These are phyloP conservation scores for Hemisphaericaspora subhashii DNA, from an alignment of 1,139 yeast species.

Conservation along the genomic window DNA sequence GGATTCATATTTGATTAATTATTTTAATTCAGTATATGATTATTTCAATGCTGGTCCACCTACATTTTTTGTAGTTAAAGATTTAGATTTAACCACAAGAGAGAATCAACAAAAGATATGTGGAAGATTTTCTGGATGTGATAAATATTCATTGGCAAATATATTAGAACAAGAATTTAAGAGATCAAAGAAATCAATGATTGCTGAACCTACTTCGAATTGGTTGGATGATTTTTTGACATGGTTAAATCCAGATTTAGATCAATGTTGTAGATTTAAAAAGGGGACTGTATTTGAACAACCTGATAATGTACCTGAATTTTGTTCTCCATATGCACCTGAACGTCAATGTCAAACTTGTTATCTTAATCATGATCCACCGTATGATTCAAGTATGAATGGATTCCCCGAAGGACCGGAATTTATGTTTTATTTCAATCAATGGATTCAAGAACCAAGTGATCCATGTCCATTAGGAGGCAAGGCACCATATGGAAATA, in stretches of 20 bases:
- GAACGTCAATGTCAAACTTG: slow-evolving; percentile 75
- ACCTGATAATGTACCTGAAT: slow-evolving; percentile 26
- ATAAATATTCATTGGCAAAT: slow-evolving; percentile 74
- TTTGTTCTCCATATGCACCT: slow-evolving; percentile 71
- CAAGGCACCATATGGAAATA: slow-evolving; percentile 79
- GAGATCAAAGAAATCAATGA: slow-evolving; percentile 60
- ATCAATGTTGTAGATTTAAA: slow-evolving; percentile 77
- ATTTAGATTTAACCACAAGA: slow-evolving; percentile 60
- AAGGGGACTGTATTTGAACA: slow-evolving; percentile 26
- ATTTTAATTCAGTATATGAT: slow-evolving; percentile 72
- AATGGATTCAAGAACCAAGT: slow-evolving; percentile 84
- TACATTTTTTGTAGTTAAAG: slow-evolving; percentile 73
- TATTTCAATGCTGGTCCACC: slow-evolving; percentile 92
- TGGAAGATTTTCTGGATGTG: slow-evolving; percentile 84
- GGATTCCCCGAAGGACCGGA: slow-evolving; percentile 74
- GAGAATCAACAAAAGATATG: slow-evolving; percentile 71
- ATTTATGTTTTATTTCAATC: slow-evolving; percentile 69
- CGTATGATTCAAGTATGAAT: slow-evolving; percentile 73
- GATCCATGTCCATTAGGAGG: slow-evolving; percentile 97
- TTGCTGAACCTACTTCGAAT: slow-evolving; percentile 80
- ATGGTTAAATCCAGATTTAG: slow-evolving; percentile 84
- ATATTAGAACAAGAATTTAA: slow-evolving; percentile 85
- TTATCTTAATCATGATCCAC: slow-evolving; percentile 52
- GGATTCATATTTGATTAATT: slow-evolving; percentile 76
- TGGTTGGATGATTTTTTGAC: slow-evolving; percentile 92